Evolutionary conservation across 2,329 filamentous ascomycete species (phyloP).

Genomic region (Dactylellina parvicollis): DNA sequence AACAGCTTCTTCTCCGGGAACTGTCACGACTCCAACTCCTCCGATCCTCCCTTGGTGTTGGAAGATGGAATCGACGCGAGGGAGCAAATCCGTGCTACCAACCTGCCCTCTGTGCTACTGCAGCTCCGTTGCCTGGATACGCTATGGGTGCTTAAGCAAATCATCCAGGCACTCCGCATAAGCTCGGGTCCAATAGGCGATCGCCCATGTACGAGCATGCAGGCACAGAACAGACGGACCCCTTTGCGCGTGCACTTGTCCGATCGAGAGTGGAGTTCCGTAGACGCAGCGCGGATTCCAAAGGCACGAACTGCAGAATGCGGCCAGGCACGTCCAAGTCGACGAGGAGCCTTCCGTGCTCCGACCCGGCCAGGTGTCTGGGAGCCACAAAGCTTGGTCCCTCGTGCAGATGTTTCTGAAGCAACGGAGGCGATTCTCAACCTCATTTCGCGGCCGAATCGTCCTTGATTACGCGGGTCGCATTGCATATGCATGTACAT

Average conservation of each 20-base stretch:
- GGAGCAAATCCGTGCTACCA: no score
- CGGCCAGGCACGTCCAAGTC: not conserved
- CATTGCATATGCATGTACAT: not conserved
- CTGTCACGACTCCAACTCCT: not conserved
- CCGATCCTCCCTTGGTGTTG: not conserved
- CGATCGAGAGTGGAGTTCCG: conserved; percentile 31
- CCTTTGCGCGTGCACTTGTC: conserved; percentile 32
- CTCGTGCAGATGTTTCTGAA: not conserved
- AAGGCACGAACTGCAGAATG: conserved; percentile 11
- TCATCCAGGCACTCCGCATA: conserved; percentile 7
- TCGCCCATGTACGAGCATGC: conserved; percentile 9
- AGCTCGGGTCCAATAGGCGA: conserved; percentile 9
- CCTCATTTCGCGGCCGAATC: not conserved
- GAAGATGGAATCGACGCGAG: no score
- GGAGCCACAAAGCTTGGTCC: conserved; percentile 45
- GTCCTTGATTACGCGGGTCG: conserved; percentile 19
- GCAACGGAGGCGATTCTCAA: not conserved
- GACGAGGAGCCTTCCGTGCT: conserved; percentile 1
- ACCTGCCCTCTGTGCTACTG: no score
- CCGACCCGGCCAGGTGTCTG: conserved; percentile 12
- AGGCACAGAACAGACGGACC: conserved; percentile 22
- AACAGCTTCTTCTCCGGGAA: no score
- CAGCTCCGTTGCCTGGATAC: not conserved
- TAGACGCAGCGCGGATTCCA: conserved; percentile 1
- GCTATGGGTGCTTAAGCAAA: no score